phyloP scores from a whole-genome alignment of 1,139 yeast species.

The Magnusiomyces paraingens region DNA sequence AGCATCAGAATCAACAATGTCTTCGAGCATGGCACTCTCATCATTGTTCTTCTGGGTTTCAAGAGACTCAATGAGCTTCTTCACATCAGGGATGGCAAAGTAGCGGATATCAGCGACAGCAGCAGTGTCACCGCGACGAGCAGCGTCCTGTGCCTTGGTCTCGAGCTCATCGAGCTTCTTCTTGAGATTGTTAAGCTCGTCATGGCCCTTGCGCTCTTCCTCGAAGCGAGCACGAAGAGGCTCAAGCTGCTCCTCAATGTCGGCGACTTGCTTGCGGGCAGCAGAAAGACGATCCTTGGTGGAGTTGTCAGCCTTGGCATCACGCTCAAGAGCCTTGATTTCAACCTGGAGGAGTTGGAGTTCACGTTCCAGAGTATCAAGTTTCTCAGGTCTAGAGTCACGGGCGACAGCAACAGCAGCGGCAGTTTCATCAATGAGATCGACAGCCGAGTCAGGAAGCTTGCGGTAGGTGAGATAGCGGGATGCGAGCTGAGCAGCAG shows the following conservation, averaged over 20 bases:
- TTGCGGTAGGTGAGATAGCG: conserved; percentile 92
- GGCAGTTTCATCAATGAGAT: conserved; percentile 91
- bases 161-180: conserved; percentile 88
- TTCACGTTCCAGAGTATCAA: conserved; percentile 89
- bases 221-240: conserved; percentile 83
- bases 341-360: conserved; percentile 88
- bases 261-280: conserved; percentile 76
- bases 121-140: conserved; percentile 90
- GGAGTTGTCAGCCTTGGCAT: conserved; percentile 77
- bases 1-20: conserved; percentile 88
- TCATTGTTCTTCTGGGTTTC: conserved; percentile 69
- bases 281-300: conserved; percentile 79
- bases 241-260: conserved; percentile 72
- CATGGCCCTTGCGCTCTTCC: conserved; percentile 88
- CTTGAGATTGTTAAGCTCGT: conserved; percentile 80
- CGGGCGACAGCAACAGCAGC: conserved; percentile 98
- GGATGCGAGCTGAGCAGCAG: conserved; percentile 93
- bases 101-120: conserved; percentile 92
- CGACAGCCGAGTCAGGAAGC: conserved; percentile 96
- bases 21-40: conserved; percentile 59
- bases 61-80: conserved; percentile 64
- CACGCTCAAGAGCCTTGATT: conserved; percentile 94
- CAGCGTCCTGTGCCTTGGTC: conserved; percentile 91
- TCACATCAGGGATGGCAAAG: conserved; percentile 93
- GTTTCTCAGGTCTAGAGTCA: conserved; percentile 95